These are phyloP conservation scores for Strigomonas culicis DNA, from an alignment of 208 protist genomes.

Conservation along the genomic window DNA sequence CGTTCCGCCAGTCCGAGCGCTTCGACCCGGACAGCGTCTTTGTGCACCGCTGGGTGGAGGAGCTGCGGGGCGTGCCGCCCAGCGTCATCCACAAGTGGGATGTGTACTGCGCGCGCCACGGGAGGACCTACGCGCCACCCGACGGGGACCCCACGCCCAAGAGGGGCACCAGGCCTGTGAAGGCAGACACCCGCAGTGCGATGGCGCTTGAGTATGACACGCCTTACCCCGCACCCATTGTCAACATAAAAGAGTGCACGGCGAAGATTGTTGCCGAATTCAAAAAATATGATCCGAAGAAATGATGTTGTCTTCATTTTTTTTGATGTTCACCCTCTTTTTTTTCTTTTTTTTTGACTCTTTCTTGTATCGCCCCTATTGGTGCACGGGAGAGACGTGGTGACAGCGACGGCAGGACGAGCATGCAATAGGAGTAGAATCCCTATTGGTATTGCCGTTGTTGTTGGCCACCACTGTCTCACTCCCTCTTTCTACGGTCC, in stretches of 20 bases:
- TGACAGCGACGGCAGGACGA: too few species aligned
- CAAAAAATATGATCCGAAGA: constrained; percentile 24
- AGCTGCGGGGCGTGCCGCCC: constrained; percentile 53
- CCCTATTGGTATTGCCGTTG: too few species aligned
- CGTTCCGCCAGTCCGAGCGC: constrained; percentile 58
- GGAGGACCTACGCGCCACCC: neutral
- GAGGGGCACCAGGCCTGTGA: neutral
- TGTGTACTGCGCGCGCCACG: constrained; percentile 37
- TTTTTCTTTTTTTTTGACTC: constrained; percentile 9
- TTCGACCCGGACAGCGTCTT: constrained; percentile 59
- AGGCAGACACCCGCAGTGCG: neutral
- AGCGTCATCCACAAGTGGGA: constrained; percentile 66
- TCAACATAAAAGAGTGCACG: constrained; percentile 48
- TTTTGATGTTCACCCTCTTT: neutral
- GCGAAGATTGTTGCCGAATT: constrained; percentile 48
- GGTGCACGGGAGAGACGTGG: too few species aligned
- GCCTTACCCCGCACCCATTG: constrained; percentile 60
- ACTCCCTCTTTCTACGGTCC: too few species aligned
- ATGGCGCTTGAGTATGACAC: constrained; percentile 20
- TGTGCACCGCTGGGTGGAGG: constrained; percentile 73
- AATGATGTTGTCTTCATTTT: constrained; percentile 15
- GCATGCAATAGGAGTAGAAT: too few species aligned
- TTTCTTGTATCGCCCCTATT: too few species aligned
- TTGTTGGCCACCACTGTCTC: too few species aligned
- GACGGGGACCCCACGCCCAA: neutral